Evolutionary conservation across 352 stramenopile genomes (phyloP), one percentile per base, ranked within the genome.

Genomic region (Globisporangium nunn): DNA sequence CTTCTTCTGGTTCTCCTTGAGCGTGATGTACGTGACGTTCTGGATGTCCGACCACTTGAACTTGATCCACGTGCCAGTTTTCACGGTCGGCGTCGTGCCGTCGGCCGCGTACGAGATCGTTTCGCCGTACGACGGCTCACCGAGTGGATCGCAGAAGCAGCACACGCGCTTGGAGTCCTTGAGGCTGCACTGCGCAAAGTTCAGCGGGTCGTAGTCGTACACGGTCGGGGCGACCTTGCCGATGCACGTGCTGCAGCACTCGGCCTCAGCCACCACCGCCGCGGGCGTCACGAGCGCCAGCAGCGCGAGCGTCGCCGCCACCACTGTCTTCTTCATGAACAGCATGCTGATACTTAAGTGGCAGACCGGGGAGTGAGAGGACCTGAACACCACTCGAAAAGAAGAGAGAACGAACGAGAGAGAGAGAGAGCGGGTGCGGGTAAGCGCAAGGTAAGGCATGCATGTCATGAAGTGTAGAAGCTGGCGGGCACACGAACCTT

Each of bases 1-100:
- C 65, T 90, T 90, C 68, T 85, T 88, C 67, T 90, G 80, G 3
- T 70, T 70, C 5, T 70, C 66, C 51, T 82, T 82, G 58, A 88
- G 72, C 56, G 68, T 61, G 30, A 87, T 63, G 67, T 80, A 90
- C 46, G 80, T 90, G n/a, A 90, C 80, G 48, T 88, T 87, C 30
- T 43, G 51, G 30, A 74, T 62, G 35, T 67, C 60, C 28, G 52
- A 56, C 77, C 77, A 90, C 12, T 78, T 70, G 33, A 90, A 69
- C 41, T 76, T 78, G 58, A 90, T 63, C 62, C 70, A 88, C 47
- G 58, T 77, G 52, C 80, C 80, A 6, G 67, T 67, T 52, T 70
- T 75, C 23, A 81, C 66, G 4, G 74, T 58, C 10, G 76, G 72
- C 35, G 80, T 88, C 4, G 72, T 70, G 50, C 80, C 80, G 60